Conservation (phyloP, 2,329 filamentous ascomycete species). For the Colletotrichum eremochloae region DNA sequence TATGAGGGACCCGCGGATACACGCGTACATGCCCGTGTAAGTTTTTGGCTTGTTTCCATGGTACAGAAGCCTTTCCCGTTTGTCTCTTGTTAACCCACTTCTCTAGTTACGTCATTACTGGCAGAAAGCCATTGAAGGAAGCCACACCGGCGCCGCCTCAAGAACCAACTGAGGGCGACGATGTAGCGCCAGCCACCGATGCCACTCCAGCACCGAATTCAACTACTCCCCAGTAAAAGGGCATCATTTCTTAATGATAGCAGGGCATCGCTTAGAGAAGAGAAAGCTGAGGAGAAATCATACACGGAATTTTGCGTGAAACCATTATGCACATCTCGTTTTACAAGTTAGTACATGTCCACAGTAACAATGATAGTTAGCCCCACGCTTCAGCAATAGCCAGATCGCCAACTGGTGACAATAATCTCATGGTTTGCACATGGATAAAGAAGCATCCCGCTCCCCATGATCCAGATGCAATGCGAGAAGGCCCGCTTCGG, state of each 20-base stretch:
- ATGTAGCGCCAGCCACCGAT: not conserved
- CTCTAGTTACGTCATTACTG: not conserved
- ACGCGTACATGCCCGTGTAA: conserved; percentile 45
- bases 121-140: conserved; percentile 5
- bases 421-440: not conserved
- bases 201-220: not conserved
- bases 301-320: no score
- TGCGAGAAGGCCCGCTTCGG: not conserved
- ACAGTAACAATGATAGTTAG: not conserved
- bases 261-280: no score
- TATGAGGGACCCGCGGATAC: conserved; percentile 43
- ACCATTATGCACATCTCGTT: not conserved
- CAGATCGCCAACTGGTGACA: not conserved
- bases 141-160: not conserved
- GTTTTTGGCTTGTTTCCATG: conserved; percentile 19
- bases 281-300: no score
- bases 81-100: not conserved
- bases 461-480: not conserved
- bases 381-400: not conserved
- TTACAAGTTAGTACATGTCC: not conserved
- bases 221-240: not conserved
- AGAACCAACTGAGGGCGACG: not conserved
- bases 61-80: no score
- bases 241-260: no score
- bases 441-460: not conserved